phyloP scores from a whole-genome alignment of 139 green algal species.

The Micractinium sp. region DNA sequence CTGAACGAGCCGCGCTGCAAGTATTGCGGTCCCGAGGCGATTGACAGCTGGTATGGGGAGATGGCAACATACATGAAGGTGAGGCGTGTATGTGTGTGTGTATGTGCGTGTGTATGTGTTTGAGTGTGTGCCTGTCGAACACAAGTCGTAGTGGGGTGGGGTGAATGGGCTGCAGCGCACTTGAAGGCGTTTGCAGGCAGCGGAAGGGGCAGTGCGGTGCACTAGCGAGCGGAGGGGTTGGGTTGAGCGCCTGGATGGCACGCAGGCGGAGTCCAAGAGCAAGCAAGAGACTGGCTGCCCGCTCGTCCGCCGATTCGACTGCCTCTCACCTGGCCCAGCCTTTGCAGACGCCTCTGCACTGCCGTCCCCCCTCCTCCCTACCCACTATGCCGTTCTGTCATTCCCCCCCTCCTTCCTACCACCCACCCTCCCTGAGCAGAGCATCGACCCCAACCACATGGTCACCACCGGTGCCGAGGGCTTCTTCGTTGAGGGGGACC shows the following conservation, averaged over 20 bases:
- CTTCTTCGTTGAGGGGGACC: slow-evolving; percentile 5
- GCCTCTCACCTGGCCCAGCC: not conserved
- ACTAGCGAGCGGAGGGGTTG: too few species aligned
- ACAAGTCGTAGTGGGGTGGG: too few species aligned
- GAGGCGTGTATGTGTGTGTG: not conserved
- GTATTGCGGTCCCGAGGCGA: not conserved
- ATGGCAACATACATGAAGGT: slow-evolving; percentile 55
- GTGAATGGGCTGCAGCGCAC: not conserved
- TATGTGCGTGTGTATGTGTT: too few species aligned
- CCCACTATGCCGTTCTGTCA: not conserved
- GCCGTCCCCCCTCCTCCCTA: too few species aligned
- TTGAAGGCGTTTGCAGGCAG: too few species aligned
- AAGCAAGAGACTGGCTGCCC: not conserved
- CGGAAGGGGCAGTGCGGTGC: too few species aligned
- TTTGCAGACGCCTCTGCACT: not conserved
- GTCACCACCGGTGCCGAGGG: slow-evolving; percentile 34
- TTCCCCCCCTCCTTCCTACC: not conserved
- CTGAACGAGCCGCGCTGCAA: slow-evolving; percentile 54
- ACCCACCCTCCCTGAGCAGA: not conserved
- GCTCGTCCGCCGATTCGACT: too few species aligned
- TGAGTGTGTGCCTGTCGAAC: too few species aligned
- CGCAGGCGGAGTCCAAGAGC: too few species aligned
- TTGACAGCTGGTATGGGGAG: slow-evolving; percentile 52
- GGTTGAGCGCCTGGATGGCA: too few species aligned
- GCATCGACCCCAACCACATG: slow-evolving; percentile 25